A percentile compares a stretch with the other conserved stretches of the same genome.
Evolutionary conservation across 2,329 filamentous ascomycete genomes (phyloP).

Genomic region (Colletotrichum plurivorum): DNA sequence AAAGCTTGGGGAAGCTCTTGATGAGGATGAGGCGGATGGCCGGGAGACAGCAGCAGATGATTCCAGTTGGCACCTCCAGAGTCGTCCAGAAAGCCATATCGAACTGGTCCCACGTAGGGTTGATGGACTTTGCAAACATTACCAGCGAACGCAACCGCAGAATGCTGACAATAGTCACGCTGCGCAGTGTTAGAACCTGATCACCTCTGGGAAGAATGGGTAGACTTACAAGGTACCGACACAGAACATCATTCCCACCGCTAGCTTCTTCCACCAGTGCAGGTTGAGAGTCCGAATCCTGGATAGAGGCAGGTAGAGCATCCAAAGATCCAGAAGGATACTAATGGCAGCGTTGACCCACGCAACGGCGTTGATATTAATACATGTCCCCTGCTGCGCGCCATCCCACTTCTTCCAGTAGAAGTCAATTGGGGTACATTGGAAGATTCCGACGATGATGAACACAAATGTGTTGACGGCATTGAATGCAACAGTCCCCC

Average conservation of each 20-base stretch:
- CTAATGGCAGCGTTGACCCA: conserved; percentile 60
- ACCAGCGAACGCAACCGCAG: conserved; percentile 48
- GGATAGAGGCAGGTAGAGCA: conserved; percentile 58
- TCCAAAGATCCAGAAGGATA: conserved; percentile 58
- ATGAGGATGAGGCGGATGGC: conserved; percentile 38
- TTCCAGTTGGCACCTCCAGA: conserved; percentile 34
- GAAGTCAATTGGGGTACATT: conserved; percentile 56
- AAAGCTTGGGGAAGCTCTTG: conserved; percentile 26
- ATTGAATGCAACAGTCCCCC: conserved; percentile 51
- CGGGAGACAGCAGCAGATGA: conserved; percentile 35
- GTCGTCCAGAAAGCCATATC: conserved; percentile 43
- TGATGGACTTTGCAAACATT: conserved; percentile 45
- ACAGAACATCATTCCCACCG: conserved; percentile 58
- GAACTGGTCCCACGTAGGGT: conserved; percentile 49
- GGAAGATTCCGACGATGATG: conserved; percentile 50
- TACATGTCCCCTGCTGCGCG: conserved; percentile 55
- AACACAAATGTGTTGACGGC: conserved; percentile 49
- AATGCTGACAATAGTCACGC: conserved; percentile 50
- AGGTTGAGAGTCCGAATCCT: conserved; percentile 52
- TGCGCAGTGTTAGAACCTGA: conserved; percentile 26
- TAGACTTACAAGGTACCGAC: conserved; percentile 56
- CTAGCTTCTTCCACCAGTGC: conserved; percentile 59
- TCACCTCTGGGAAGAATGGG: neutral
- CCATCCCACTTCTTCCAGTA: conserved; percentile 60
- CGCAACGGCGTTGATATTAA: conserved; percentile 55